Percentiles rank a stretch among this genome's conserved stretches.
These are phyloP conservation scores for Metschnikowia kofuensis DNA, from an alignment of 805 yeast genomes.

Conservation along the genomic window DNA sequence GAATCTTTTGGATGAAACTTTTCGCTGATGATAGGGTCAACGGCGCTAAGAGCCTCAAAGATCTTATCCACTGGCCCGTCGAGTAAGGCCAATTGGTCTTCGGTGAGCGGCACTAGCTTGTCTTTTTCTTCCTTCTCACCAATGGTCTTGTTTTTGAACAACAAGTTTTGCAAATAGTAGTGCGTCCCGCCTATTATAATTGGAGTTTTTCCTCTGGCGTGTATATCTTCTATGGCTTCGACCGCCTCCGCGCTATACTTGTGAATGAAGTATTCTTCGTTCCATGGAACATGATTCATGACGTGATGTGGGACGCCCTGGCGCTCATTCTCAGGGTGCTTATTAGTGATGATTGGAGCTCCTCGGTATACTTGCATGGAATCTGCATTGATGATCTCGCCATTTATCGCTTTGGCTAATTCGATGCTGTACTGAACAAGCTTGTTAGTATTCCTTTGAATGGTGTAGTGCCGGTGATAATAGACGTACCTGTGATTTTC, in stretches of 20 bases:
- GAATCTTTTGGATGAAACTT: constrained; percentile 93
- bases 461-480: not conserved
- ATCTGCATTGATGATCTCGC: constrained; percentile 93
- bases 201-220: constrained; percentile 68
- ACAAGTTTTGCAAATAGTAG: constrained; percentile 77
- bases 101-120: constrained; percentile 32
- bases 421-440: constrained; percentile 60
- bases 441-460: constrained; percentile 3
- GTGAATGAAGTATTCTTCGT: constrained; percentile 77
- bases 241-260: constrained; percentile 73
- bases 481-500: constrained; percentile 70
- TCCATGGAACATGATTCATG: constrained; percentile 80
- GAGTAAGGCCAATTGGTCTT: constrained; percentile 39
- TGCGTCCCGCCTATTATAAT: constrained; percentile 96
- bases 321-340: constrained; percentile 81
- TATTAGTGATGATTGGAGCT: constrained; percentile 78
- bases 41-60: constrained; percentile 43
- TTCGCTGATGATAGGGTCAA: constrained; percentile 70
- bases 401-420: constrained; percentile 70
- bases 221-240: constrained; percentile 60
- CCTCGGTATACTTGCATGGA: constrained; percentile 92
- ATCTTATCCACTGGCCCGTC: constrained; percentile 54
- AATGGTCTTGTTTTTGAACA: constrained; percentile 68
- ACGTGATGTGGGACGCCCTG: constrained; percentile 80
- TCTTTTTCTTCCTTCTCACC: constrained; percentile 25